Evolutionary conservation across 1,284 basidiomycete species (phyloP), one percentile per base, ranked within the genome.

Genomic region (Naganishia sp.): DNA sequence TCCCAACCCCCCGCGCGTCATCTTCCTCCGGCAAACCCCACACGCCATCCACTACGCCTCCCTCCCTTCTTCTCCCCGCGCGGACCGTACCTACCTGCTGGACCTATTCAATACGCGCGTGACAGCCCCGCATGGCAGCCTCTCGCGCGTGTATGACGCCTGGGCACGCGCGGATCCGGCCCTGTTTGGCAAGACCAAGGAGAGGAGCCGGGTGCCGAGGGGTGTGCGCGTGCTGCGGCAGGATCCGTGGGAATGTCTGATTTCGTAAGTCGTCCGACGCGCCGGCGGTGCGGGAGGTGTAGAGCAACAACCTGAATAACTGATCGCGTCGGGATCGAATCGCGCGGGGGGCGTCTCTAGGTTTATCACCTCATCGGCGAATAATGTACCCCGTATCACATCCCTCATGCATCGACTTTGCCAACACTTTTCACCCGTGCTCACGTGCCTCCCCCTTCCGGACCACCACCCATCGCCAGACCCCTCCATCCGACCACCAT

Each of bases 281-380:
- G 52, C 25, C 21, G 21, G 21, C 21, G 21, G 21, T 21, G 21
- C 21, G 21, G 21, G 21, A 21, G 21, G 21, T 21, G 21, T 21
- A 21, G 21, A 21, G 21, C 21, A 21, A 21, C 21, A 21, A 21
- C 21, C 21, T 21, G 21, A 21, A 21, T 21, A 21, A 21, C 21
- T 21, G 21, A 21, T 21, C 21, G 21, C 21, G 21, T 21, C 21
- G 21, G 21, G 21, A 21, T 21, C 21, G 21, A 21, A 21, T 21
- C 21, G 21, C 21, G 21, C 21, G 21, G 21, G 21, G 21, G 21
- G 21, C 21, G 21, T 21, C 21, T 21, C 1, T 69, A 95, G 94
- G 10, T 99, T 99, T 81, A 97, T 99, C 71, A 99, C 95, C 75
- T 97, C 94, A 18, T 92, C 94, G 1, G 99, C 98, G 75, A 99